Evolutionary conservation across 331 rosid species (phyloP).

Genomic region (Malus hybrid): DNA sequence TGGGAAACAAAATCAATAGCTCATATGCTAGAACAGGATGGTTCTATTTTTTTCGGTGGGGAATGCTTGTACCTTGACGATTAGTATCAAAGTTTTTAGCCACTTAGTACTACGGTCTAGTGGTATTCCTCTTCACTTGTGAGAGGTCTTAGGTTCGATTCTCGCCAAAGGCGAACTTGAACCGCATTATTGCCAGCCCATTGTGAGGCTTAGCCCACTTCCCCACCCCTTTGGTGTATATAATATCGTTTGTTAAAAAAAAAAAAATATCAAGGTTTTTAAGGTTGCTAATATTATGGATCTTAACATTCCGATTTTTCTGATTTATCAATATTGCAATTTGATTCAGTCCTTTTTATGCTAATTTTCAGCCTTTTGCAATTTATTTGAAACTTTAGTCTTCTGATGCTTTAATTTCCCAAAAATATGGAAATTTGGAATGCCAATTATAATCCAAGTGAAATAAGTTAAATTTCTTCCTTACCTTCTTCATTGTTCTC

Average conservation of each 20-base stretch:
- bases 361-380: neutral
- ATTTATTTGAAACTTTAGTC: neutral
- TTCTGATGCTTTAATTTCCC: neutral
- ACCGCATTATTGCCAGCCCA: no score
- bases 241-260: no score
- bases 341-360: neutral
- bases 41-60: neutral
- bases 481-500: slow-evolving; percentile 1
- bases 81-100: neutral
- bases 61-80: neutral
- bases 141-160: no score
- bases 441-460: neutral
- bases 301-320: neutral
- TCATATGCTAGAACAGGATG: neutral
- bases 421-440: neutral
- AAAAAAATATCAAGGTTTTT: neutral
- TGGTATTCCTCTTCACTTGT: no score
- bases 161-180: no score
- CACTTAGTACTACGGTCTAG: no score
- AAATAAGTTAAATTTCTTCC: neutral
- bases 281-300: neutral
- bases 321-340: neutral
- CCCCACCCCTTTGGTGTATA: no score
- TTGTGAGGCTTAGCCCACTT: no score
- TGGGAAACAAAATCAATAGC: neutral